Evolutionary conservation across 2,329 filamentous ascomycete species (phyloP), one percentile per base, ranked within the genome.

Genomic region (Penicillium aurantiogriseum): DNA sequence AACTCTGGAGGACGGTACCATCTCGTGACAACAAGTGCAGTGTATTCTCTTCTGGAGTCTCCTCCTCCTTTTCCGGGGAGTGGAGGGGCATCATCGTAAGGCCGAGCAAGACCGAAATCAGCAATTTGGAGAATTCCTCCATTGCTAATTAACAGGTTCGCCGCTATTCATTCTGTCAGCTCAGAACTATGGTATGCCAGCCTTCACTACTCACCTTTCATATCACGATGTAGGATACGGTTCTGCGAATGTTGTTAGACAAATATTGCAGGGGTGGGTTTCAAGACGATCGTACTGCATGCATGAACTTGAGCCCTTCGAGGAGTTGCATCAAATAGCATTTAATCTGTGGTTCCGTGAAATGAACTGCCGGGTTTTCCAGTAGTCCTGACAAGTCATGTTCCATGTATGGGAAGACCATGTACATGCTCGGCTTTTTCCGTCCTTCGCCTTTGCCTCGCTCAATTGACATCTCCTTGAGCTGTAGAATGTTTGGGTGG

Each of bases 361-460:
- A 93, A 40, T 85, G 84, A 39, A 99, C 92, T 7, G 88, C 87
- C 10, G 93, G 93, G 68, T 99, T 99, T 74, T 97, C 94, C 68
- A 99, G 86, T 31, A 99, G 85, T 44, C 94, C 94, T 9, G 93
- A 96, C n/a, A 99, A 83, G 76, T 99, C 94, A 77, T 99, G 94
- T 68, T 97, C 92, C 92, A 97, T 97, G 75, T 99, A 99, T 7
- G 93, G 94, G 44, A 88, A 97, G 51, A 96, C 93, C 94, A 99
- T 99, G 77, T 97, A 97, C 81, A 99, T 92, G 66, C 92, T 92
- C 69, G 74, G 81, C 77, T 79, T 84, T 75, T 90, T 92, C 65
- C 88, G 85, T 75, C 91, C 90, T 72, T 93, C 89, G 67, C 85
- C 86, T 70, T 83, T 84, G 70, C 81, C 84, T 56, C 84, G 81